These are phyloP conservation scores for Diplodia seriata DNA, from an alignment of 2,329 filamentous ascomycete species.

Conservation along the genomic window DNA sequence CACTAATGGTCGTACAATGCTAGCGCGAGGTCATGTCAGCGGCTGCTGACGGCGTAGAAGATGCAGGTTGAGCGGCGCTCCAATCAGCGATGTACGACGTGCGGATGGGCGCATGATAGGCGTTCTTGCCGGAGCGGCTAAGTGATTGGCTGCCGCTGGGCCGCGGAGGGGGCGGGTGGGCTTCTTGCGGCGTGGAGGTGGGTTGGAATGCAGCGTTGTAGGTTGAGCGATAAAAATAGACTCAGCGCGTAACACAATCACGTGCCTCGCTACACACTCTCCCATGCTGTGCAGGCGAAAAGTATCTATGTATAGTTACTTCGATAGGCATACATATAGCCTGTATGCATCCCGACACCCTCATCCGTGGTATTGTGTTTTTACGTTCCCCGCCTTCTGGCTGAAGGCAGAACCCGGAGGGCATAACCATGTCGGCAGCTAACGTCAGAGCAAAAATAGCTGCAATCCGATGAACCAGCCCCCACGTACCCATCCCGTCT, in stretches of 20 bases:
- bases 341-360: not conserved
- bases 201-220: constrained; percentile 17
- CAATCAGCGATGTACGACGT: constrained; percentile 16
- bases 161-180: not conserved
- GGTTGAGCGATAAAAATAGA: constrained; percentile 29
- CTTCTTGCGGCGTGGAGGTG: not conserved
- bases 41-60: constrained; percentile 32
- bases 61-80: constrained; percentile 12
- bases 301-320: constrained; percentile 8
- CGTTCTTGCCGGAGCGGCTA: not conserved
- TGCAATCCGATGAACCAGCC: constrained; percentile 4
- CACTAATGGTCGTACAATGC: constrained; percentile 25
- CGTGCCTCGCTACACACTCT: not conserved
- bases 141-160: not conserved
- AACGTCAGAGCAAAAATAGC: constrained; percentile 27
- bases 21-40: constrained; percentile 29
- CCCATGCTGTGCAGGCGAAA: not conserved
- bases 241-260: constrained; percentile 13
- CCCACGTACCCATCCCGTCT: not conserved
- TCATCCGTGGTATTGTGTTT: not conserved
- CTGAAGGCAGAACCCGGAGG: not conserved
- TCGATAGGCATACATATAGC: not conserved
- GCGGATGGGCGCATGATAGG: constrained; percentile 24
- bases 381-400: not conserved
- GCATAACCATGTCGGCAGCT: not conserved